Evolutionary conservation across 345 rosid species (phyloP).

Genomic region (Gossypium sturtianum): DNA sequence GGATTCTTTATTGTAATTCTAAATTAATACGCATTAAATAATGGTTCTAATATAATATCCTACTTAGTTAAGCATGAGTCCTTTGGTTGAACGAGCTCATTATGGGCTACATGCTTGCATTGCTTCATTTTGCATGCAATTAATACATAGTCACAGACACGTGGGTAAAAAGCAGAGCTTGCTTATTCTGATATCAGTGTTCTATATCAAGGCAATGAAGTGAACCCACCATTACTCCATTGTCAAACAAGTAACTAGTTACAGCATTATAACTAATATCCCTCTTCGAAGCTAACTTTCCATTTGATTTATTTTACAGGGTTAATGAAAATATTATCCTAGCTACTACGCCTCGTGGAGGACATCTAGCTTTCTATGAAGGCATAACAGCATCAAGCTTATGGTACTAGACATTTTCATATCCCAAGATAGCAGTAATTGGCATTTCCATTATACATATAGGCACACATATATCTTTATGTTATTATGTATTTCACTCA

Average conservation of each 20-base stretch:
- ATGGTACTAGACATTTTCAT: constrained; percentile 35
- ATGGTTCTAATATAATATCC: background rate
- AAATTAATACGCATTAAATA: background rate
- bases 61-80: background rate
- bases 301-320: constrained; percentile 29
- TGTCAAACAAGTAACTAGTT: background rate
- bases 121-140: background rate
- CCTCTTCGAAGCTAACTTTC: constrained; percentile 5
- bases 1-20: background rate
- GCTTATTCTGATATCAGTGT: background rate
- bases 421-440: background rate
- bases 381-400: constrained; percentile 58
- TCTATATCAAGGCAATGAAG: background rate
- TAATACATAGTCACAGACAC: background rate
- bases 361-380: constrained; percentile 86
- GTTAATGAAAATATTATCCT: constrained; percentile 66
- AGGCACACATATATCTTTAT: background rate
- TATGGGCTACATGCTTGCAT: background rate
- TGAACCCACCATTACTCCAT: background rate
- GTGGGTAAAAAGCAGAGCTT: background rate
- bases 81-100: background rate
- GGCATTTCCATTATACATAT: background rate
- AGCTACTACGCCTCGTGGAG: constrained; percentile 77
- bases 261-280: background rate
- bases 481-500: background rate